Conservation (phyloP, 2,329 filamentous ascomycete genomes). For the Hypoxylon rubiginosum region DNA sequence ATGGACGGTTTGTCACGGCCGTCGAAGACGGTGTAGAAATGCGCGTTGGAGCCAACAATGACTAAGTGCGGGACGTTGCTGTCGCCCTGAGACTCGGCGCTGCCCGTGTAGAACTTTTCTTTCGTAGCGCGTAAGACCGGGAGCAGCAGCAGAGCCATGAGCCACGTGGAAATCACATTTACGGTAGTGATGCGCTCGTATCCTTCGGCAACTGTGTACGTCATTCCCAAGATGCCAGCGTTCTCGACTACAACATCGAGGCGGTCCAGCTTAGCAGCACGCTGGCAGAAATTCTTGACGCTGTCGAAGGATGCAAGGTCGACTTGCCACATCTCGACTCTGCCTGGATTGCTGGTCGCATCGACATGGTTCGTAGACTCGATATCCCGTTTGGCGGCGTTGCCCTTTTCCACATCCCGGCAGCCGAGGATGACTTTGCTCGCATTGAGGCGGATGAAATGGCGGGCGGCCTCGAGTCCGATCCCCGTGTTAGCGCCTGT, state of each 20-base stretch:
- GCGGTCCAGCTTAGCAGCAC: conserved; percentile 52
- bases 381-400: conserved; percentile 56
- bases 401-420: conserved; percentile 57
- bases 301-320: conserved; percentile 58
- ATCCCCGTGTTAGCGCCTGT: conserved; percentile 61
- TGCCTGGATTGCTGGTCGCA: conserved; percentile 38
- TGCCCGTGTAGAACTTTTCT: background rate
- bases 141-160: conserved; percentile 60
- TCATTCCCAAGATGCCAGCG: conserved; percentile 51
- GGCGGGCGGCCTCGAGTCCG: conserved; percentile 58
- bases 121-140: conserved; percentile 44
- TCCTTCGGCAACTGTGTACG: conserved; percentile 52
- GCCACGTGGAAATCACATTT: conserved; percentile 62
- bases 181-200: conserved; percentile 60
- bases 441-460: conserved; percentile 57
- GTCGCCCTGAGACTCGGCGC: background rate
- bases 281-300: conserved; percentile 55
- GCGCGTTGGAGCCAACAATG: too few relatives aligned
- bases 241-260: conserved; percentile 61
- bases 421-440: conserved; percentile 59
- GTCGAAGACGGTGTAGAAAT: too few relatives aligned
- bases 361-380: conserved; percentile 32
- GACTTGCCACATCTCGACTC: conserved; percentile 60
- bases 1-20: too few relatives aligned
- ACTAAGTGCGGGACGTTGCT: background rate